Conservation (phyloP, 371 early-diverging fungal species). For the Actinomucor elegans region DNA sequence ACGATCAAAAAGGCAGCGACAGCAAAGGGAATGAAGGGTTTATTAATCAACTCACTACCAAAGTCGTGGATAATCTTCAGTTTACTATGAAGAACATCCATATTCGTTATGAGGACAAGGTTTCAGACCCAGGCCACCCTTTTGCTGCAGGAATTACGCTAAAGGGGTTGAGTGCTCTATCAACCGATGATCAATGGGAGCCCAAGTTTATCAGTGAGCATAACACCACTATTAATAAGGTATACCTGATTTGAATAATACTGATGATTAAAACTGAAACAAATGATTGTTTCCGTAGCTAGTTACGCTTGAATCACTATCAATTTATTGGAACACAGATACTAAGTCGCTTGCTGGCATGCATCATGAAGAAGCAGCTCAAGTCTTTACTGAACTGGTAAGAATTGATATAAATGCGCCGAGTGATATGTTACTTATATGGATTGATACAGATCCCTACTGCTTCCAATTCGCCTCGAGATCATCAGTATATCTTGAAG, state of each 20-base stretch:
- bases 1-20: constrained; percentile 61
- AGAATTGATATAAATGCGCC: not conserved
- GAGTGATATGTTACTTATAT: not conserved
- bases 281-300: constrained; percentile 31
- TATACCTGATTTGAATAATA: too few species aligned
- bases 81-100: constrained; percentile 87
- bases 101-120: constrained; percentile 79
- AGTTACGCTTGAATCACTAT: constrained; percentile 65
- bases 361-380: constrained; percentile 33
- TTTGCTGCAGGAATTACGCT: constrained; percentile 81
- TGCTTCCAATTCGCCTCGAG: constrained; percentile 7
- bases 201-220: constrained; percentile 69
- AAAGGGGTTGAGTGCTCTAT: constrained; percentile 77
- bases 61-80: constrained; percentile 87
- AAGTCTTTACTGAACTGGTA: constrained; percentile 33
- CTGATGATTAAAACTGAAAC: not conserved
- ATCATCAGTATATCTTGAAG: constrained; percentile 71
- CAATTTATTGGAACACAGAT: constrained; percentile 80
- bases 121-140: constrained; percentile 63
- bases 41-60: constrained; percentile 69
- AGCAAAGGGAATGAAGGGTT: constrained; percentile 62
- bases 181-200: constrained; percentile 77
- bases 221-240: constrained; percentile 70
- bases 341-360: constrained; percentile 50
- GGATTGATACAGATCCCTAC: constrained; percentile 33